Conservation (phyloP, 1,284 basidiomycete genomes). For the Mycena sp. region DNA sequence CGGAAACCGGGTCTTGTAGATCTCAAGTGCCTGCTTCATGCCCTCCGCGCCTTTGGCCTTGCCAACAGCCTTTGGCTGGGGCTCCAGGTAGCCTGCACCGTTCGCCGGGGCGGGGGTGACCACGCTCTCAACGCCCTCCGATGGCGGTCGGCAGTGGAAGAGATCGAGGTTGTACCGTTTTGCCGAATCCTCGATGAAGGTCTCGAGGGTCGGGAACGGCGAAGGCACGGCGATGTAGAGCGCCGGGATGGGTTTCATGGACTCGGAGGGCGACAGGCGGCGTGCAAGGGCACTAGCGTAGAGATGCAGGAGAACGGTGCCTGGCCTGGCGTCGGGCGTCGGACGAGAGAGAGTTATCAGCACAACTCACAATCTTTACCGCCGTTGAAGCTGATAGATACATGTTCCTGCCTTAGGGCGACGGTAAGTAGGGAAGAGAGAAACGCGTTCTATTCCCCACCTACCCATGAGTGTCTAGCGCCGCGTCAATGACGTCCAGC, state of each 20-base stretch:
- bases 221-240: constrained; percentile 93
- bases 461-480: constrained; percentile 82
- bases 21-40: constrained; percentile 85
- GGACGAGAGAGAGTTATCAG: constrained; percentile 1
- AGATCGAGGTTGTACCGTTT: constrained; percentile 84
- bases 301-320: constrained; percentile 94
- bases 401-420: constrained; percentile 60
- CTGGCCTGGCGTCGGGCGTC: constrained; percentile 58
- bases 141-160: constrained; percentile 63
- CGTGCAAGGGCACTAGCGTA: constrained; percentile 77
- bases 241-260: constrained; percentile 69
- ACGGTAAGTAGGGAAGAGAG: constrained; percentile 12
- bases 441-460: constrained; percentile 43
- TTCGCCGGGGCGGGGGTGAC: constrained; percentile 43
- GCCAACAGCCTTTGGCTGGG: constrained; percentile 48
- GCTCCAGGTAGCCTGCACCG: constrained; percentile 33
- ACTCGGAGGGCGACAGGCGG: constrained; percentile 43
- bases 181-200: constrained; percentile 79
- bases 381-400: constrained; percentile 95
- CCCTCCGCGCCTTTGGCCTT: constrained; percentile 73
- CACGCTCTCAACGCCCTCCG: constrained; percentile 56
- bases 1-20: constrained; percentile 76
- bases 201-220: constrained; percentile 87
- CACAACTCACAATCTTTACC: constrained; percentile 91
- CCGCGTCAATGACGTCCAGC: constrained; percentile 79